Percentiles rank a stretch among this genome's conserved stretches.
These are phyloP conservation scores for Zygosaccharomyces kombuchaensis DNA, from an alignment of 805 yeast species.

Conservation along the genomic window DNA sequence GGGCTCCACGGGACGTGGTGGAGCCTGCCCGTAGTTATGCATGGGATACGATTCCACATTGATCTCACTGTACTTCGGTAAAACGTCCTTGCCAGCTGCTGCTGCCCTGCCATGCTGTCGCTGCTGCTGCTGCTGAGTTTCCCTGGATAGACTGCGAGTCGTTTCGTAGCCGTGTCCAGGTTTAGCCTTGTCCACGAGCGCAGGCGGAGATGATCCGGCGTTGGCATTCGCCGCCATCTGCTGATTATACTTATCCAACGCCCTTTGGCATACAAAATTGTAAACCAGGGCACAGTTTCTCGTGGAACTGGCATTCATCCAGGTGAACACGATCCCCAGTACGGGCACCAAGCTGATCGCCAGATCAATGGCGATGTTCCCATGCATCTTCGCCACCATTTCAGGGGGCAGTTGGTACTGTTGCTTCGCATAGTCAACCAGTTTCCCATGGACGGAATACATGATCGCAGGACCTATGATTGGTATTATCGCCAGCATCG, in stretches of 20 bases:
- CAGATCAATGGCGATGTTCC: constrained; percentile 71
- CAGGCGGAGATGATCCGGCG: constrained; percentile 1
- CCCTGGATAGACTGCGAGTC: background rate
- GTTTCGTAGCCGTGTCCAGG: background rate
- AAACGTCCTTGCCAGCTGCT: background rate
- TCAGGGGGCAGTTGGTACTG: constrained; percentile 53
- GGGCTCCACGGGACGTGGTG: background rate
- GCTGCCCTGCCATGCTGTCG: constrained; percentile 2
- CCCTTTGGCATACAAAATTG: constrained; percentile 31
- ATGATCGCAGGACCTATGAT: constrained; percentile 78
- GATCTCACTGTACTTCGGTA: background rate
- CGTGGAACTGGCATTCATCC: constrained; percentile 84
- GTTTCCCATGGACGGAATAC: constrained; percentile 71
- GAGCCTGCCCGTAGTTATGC: background rate
- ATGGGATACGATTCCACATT: background rate
- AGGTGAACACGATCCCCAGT: constrained; percentile 69
- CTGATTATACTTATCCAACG: constrained; percentile 14
- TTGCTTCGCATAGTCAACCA: constrained; percentile 55
- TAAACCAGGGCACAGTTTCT: constrained; percentile 83
- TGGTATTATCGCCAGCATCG: constrained; percentile 68
- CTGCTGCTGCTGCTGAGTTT: constrained; percentile 1
- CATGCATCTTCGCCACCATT: constrained; percentile 64
- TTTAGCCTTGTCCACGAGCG: constrained; percentile 1
- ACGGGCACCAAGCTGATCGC: constrained; percentile 74
- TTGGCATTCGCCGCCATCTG: constrained; percentile 4